A percentile compares a stretch with the other conserved stretches of the same genome.
These are phyloP conservation scores for Apiosordaria backusii DNA, from an alignment of 495 filamentous ascomycete genomes.

Conservation along the genomic window DNA sequence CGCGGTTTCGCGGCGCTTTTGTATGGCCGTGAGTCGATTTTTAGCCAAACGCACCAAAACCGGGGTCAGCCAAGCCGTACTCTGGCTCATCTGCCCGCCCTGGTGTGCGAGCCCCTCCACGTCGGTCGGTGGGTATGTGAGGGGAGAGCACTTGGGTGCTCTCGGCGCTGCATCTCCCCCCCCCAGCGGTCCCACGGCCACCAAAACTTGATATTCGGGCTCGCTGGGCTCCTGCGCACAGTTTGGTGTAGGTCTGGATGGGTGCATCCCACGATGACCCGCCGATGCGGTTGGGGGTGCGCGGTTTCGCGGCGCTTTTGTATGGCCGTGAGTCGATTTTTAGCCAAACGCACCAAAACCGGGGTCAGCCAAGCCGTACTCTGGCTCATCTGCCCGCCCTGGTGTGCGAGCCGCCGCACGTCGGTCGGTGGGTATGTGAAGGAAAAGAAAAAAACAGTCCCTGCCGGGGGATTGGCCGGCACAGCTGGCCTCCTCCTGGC, in stretches of 20 bases:
- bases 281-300: neutral
- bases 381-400: constrained; percentile 7
- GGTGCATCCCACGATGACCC: neutral
- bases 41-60: constrained; percentile 12
- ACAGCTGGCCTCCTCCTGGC: constrained; percentile 9
- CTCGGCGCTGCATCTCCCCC: too few relatives aligned
- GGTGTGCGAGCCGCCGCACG: constrained; percentile 9
- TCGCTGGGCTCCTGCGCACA: neutral
- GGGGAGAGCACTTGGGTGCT: neutral
- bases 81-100: neutral
- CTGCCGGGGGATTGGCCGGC: constrained; percentile 9
- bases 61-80: constrained; percentile 10
- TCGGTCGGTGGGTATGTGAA: constrained; percentile 16
- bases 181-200: too few relatives aligned
- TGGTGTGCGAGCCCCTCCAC: constrained; percentile 7
- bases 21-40: constrained; percentile 17
- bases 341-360: constrained; percentile 12
- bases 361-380: constrained; percentile 11
- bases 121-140: constrained; percentile 18
- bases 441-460: constrained; percentile 2
- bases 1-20: neutral
- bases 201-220: neutral
- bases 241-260: neutral
- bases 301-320: neutral
- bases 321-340: constrained; percentile 19